These are phyloP conservation scores for Rosa chinensis DNA, from an alignment of 306 rosid species.

Conservation along the genomic window DNA sequence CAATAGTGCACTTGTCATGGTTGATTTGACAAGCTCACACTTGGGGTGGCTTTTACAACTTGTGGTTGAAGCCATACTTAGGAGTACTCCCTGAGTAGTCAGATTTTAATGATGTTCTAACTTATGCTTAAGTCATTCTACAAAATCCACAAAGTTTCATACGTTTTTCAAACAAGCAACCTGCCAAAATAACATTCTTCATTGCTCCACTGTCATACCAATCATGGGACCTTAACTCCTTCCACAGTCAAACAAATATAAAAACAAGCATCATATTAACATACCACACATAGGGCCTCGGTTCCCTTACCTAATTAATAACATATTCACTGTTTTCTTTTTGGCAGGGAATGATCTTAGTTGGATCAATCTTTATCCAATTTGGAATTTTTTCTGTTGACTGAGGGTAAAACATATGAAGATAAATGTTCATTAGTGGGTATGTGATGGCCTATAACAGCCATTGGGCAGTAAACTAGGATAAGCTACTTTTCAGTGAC, in stretches of 20 bases:
- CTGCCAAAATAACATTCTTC: no score
- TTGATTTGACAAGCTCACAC: neutral
- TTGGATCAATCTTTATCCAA: neutral
- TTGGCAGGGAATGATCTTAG: neutral
- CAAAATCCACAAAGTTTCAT: neutral
- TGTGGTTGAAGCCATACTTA: neutral
- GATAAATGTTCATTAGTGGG: neutral
- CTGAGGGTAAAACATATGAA: neutral
- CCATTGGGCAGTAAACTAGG: neutral
- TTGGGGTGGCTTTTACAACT: neutral
- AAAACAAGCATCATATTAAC: no score
- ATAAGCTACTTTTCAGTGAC: neutral
- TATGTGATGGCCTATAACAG: neutral
- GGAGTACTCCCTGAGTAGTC: neutral
- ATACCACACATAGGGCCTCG: neutral
- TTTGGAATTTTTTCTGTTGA: neutral
- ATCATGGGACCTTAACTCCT: neutral
- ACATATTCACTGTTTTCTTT: neutral
- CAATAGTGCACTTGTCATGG: neutral
- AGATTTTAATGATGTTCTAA: neutral
- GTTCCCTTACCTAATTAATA: neutral
- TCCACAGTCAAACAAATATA: neutral
- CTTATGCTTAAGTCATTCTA: neutral
- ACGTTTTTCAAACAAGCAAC: neutral
- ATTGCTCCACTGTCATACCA: neutral